Conservation (phyloP, 2,329 filamentous ascomycete genomes). For the Aspergillus floridensis region DNA sequence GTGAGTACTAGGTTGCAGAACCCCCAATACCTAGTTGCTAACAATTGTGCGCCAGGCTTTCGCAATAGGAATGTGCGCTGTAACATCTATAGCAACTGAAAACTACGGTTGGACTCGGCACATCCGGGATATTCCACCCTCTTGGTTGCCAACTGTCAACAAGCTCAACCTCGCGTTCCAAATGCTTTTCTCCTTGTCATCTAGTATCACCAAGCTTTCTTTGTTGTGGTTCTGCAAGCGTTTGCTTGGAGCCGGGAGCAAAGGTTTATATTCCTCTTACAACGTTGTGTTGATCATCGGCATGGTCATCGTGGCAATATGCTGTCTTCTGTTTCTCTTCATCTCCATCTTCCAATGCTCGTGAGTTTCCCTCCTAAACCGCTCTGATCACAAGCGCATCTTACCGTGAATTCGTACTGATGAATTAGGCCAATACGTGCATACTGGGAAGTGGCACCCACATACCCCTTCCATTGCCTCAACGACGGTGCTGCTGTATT, state of each 20-base stretch:
- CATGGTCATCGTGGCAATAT: constrained; percentile 33
- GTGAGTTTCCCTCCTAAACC: constrained; percentile 27
- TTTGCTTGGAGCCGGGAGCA: constrained; percentile 29
- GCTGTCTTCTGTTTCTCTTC: constrained; percentile 31
- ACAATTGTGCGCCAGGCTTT: constrained; percentile 27
- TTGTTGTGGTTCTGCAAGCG: constrained; percentile 39
- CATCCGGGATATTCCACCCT: constrained; percentile 40
- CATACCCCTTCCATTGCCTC: constrained; percentile 29
- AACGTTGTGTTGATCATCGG: constrained; percentile 22
- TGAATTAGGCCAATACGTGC: constrained; percentile 31
- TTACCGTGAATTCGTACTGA: constrained; percentile 8
- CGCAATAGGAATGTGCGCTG: constrained; percentile 34
- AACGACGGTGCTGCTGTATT: constrained; percentile 31
- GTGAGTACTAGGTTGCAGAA: constrained; percentile 20
- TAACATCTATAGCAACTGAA: constrained; percentile 34
- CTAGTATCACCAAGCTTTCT: constrained; percentile 38
- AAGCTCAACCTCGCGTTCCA: constrained; percentile 40
- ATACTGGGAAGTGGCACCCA: constrained; percentile 31
- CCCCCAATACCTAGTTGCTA: not conserved
- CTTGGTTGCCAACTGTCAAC: constrained; percentile 28
- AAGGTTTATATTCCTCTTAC: constrained; percentile 26
- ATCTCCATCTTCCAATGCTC: constrained; percentile 41
- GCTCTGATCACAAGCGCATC: not conserved
- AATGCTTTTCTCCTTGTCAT: constrained; percentile 37
- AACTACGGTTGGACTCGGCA: constrained; percentile 40